Evolutionary conservation across 1,284 basidiomycete species (phyloP).

Genomic region (Leccinum fuscescens): DNA sequence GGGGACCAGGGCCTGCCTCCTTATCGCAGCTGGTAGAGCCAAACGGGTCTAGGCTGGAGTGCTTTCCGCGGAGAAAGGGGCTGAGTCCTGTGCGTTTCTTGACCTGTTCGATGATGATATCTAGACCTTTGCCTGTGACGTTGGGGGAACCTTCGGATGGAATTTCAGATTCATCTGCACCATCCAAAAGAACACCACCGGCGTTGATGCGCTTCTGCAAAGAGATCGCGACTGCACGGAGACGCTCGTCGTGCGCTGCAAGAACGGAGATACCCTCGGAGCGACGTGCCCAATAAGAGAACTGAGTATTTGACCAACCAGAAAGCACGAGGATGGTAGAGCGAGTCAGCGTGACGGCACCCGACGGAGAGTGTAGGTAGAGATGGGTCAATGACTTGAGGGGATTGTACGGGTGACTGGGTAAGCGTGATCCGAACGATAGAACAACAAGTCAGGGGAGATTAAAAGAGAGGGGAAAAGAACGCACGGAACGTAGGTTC

Average conservation of each 20-base stretch:
- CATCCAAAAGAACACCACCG: slow-evolving; percentile 34
- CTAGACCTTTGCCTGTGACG: slow-evolving; percentile 49
- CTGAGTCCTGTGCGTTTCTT: slow-evolving; percentile 48
- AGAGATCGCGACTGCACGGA: slow-evolving; percentile 40
- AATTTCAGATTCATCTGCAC: slow-evolving; percentile 21
- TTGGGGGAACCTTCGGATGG: slow-evolving; percentile 29
- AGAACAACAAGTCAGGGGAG: slow-evolving; percentile 4
- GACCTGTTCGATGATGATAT: slow-evolving; percentile 47
- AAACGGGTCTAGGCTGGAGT: slow-evolving; percentile 50
- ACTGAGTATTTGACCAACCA: slow-evolving; percentile 52
- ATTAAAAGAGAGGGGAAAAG: slow-evolving; percentile 1
- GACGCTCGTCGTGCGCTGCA: slow-evolving; percentile 38
- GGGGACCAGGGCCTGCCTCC: slow-evolving; percentile 34
- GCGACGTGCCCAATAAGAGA: slow-evolving; percentile 51
- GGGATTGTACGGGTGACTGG: slow-evolving; percentile 50
- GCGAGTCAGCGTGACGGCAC: slow-evolving; percentile 45
- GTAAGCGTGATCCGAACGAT: slow-evolving; percentile 21
- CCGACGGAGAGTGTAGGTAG: slow-evolving; percentile 39
- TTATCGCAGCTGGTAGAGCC: slow-evolving; percentile 40
- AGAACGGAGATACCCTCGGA: slow-evolving; percentile 48
- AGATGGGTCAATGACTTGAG: slow-evolving; percentile 46
- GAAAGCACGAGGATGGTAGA: slow-evolving; percentile 46
- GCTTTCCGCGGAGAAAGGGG: slow-evolving; percentile 49
- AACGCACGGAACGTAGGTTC: slow-evolving; percentile 48
- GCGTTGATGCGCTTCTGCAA: slow-evolving; percentile 41